Base-by-base conservation (phyloP, 305 asterid genomes). In the Fraxinus baroniana region DNA sequence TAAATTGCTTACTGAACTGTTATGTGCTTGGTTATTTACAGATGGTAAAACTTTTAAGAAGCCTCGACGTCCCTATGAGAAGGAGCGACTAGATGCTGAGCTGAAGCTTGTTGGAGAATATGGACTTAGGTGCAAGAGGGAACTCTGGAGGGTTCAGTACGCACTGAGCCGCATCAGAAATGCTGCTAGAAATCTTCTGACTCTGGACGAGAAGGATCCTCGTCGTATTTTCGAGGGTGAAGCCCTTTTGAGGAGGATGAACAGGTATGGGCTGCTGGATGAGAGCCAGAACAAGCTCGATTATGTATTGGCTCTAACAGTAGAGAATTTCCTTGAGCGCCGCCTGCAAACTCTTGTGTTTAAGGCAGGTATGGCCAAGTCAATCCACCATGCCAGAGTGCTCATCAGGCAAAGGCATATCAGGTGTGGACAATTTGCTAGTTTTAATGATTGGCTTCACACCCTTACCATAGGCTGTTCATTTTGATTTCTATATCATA, bases 41-140 rank as follows among this genome's bases (percentile, higher is more conserved):
- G 93, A 90, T 84, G 93, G 93, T 32, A 90, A 90, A 79, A 90
- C 93, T 4, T 90, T 90, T 37, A 90, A 90, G 89, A 90, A 90
- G 86, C 93, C 93, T 1, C 90, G 93, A 44, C 91, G 93, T 76
- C 93, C 93, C 4, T 90, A 90, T n/a, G 93, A 90, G 83, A 90
- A 90, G 87, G 93, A 90, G 80, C 89, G 93, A 3, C 74, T 90
- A 71, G 93, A 90, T 68, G 93, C 93, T 49, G 93, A 90, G 86
- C 79, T 90, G 24, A 90, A 87, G 41, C 93, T 90, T 6, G 93
- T 88, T 24, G 93, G 93, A 13, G 93, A 90, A 66, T 90, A 90
- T 22, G 93, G 93, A n/a, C 89, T 90, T 2, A 81, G 93, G 86
- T 88, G 91, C 71, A 88, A 90, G 89, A 85, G 93, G 74, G 93